phyloP scores from a whole-genome alignment of 805 yeast genomes.

The Pichia eremophila region DNA sequence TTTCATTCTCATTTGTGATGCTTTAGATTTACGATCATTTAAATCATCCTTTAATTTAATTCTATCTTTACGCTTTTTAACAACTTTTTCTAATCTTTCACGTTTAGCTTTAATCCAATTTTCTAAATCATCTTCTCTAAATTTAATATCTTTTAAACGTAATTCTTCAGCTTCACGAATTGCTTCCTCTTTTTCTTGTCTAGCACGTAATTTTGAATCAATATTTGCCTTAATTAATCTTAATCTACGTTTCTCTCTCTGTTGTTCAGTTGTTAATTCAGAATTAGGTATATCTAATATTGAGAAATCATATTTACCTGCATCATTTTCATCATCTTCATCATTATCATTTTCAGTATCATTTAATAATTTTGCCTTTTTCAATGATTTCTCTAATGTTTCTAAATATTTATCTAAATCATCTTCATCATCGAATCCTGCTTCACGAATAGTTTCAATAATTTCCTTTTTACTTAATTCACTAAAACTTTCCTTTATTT shows the following conservation, averaged over 20 bases:
- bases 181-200: conserved; percentile 65
- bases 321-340: conserved; percentile 33
- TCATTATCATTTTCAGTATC: conserved; percentile 45
- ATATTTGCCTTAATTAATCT: conserved; percentile 72
- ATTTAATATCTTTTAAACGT: conserved; percentile 57
- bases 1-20: conserved; percentile 90
- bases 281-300: conserved; percentile 79
- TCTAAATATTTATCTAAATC: conserved; percentile 60
- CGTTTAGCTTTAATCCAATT: conserved; percentile 78
- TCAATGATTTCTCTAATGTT: conserved; percentile 59
- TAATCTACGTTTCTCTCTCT: conserved; percentile 83
- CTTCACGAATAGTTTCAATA: conserved; percentile 48
- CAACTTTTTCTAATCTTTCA: conserved; percentile 44
- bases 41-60: conserved; percentile 65
- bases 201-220: conserved; percentile 80
- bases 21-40: conserved; percentile 80
- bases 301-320: conserved; percentile 53
- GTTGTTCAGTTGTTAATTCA: conserved; percentile 65
- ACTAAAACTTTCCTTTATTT: conserved; percentile 43
- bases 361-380: conserved; percentile 41
- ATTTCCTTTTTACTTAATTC: conserved; percentile 44
- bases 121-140: conserved; percentile 65
- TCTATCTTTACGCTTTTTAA: conserved; percentile 58
- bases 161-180: conserved; percentile 50
- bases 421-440: conserved; percentile 68